Conservation (phyloP, 768 basidiomycete species). For the Termitomyces sp. region DNA sequence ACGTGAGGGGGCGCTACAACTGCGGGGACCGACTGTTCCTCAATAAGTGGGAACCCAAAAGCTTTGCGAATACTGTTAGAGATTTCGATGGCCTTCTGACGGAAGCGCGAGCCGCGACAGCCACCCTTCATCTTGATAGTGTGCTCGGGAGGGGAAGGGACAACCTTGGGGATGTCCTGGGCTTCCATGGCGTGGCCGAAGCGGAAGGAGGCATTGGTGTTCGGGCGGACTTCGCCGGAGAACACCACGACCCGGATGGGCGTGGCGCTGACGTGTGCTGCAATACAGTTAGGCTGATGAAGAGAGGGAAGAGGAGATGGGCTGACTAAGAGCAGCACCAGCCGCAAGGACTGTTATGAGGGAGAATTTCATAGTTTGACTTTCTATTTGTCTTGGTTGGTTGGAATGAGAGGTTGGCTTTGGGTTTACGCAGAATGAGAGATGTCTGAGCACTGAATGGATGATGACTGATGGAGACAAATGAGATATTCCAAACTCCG, state of each 20-base stretch:
- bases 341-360: slow-evolving; percentile 25
- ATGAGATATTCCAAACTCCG: background rate
- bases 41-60: slow-evolving; percentile 48
- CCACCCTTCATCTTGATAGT: slow-evolving; percentile 4
- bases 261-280: slow-evolving; percentile 38
- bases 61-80: slow-evolving; percentile 51
- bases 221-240: slow-evolving; percentile 6
- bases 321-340: slow-evolving; percentile 29
- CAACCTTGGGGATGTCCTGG: slow-evolving; percentile 19
- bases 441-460: too few relatives aligned
- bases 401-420: background rate
- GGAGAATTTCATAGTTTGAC: slow-evolving; percentile 12
- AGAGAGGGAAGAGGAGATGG: background rate
- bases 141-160: background rate
- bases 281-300: background rate
- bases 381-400: background rate
- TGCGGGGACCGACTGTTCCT: slow-evolving; percentile 9
- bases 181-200: slow-evolving; percentile 26
- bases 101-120: slow-evolving; percentile 29
- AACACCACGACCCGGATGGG: slow-evolving; percentile 42
- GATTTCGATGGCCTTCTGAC: slow-evolving; percentile 43
- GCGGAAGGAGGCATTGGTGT: slow-evolving; percentile 18
- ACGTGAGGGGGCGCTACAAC: background rate
- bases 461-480: background rate
- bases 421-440: background rate